Evolutionary conservation across 192 early-diverging fungal species (phyloP), one percentile per base, ranked within the genome.

Genomic region (Rhizophagus prolifer): DNA sequence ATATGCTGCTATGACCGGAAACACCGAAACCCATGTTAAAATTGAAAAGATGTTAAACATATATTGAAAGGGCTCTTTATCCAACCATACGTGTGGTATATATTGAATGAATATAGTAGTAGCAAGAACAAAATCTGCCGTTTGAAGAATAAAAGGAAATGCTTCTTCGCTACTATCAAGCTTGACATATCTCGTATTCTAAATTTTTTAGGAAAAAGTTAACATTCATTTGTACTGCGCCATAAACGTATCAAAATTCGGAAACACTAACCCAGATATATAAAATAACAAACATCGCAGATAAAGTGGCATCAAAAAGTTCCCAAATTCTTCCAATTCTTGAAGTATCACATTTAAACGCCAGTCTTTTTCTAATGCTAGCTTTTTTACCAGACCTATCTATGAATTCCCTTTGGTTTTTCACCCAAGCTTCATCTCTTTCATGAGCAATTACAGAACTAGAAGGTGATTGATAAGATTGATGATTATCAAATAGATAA

Each of bases 31-130:
- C 65, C 92, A 78, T 9, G 90, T 86, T 65, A 86, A 75, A 63
- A 92, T 72, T 2, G 90, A 88, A 61, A 88, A 86, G 72, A 81
- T 50, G 21, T 85, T 83, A 23, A 81, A 71, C 62, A 86, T 23
- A 26, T 83, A 86, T 78, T 79, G 80, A 46, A 79, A 58, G 9
- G 86, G 89, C 14, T 89, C 85, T 16, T 89, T 84, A 1, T 89
- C 86, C 58, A 93, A 78, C 78, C 87, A 81, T 31, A 89, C 83
- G 13, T 90, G 86, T 21, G 91, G 91, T 64, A 90, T 9, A 74
- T 84, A 92, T 81, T 90, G 90, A 30, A 85, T 10, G 44, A 91
- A 79, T 25, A 92, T 77, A 16, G 82, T 16, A 3, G 65, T 36
- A 38, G 89, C 86, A 31, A 90, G 77, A 34, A 68, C 60, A 0